Conservation (phyloP, 2,329 filamentous ascomycete genomes). For the Coccinonectria pachysandricola region DNA sequence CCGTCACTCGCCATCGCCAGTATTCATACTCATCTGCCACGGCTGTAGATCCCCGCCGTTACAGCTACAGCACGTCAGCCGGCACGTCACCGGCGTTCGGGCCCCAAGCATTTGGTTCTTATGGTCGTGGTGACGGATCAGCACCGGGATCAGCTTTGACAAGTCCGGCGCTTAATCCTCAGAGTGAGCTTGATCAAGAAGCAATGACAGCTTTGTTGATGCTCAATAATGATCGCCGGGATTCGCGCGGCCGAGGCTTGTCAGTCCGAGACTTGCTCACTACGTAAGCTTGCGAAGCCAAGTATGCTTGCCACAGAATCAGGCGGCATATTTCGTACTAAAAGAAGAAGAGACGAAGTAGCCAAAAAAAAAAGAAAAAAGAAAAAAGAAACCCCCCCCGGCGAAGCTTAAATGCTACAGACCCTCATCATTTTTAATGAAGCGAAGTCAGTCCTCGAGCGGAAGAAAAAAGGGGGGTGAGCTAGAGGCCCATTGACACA, state of each 20-base stretch:
- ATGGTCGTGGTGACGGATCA: conserved; percentile 32
- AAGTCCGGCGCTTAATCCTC: conserved; percentile 46
- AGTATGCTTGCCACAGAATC: no score
- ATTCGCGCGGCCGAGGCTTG: conserved; percentile 36
- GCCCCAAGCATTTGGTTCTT: conserved; percentile 31
- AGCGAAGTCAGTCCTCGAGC: no score
- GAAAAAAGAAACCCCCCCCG: no score
- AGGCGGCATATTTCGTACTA: no score
- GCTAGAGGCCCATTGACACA: no score
- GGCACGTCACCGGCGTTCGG: conserved; percentile 49
- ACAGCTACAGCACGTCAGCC: conserved; percentile 38
- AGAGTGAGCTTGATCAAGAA: conserved; percentile 57
- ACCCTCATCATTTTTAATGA: no score
- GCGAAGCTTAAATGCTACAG: no score
- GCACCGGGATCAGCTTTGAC: conserved; percentile 43
- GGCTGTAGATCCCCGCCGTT: conserved; percentile 40
- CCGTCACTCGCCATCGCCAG: conserved; percentile 27
- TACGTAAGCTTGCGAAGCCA: conserved; percentile 35
- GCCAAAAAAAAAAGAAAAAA: no score
- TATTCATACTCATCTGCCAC: conserved; percentile 45
- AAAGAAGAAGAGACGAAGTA: no score
- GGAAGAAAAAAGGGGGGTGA: no score
- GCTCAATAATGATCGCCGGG: conserved; percentile 69
- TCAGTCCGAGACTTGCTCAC: conserved; percentile 46
- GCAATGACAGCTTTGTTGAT: conserved; percentile 80